Conservation (phyloP, 176 grass and related monocot genomes). For the Poa pratensis region DNA sequence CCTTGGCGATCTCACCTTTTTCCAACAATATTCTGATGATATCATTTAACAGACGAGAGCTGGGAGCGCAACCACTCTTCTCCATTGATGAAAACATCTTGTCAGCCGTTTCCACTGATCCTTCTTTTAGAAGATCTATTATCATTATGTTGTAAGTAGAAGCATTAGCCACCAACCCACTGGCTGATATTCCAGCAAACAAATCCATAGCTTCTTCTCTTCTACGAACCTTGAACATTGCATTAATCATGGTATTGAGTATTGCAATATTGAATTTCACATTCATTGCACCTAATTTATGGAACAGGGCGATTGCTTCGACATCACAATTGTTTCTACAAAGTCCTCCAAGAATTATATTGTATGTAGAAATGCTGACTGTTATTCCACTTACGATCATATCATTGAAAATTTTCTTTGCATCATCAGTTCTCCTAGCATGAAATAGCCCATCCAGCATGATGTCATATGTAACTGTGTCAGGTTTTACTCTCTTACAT, state of each 20-base stretch:
- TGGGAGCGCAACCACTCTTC: neutral
- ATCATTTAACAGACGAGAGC: neutral
- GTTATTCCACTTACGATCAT: neutral
- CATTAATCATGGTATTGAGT: neutral
- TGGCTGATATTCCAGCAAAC: neutral
- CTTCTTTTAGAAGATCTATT: neutral
- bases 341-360: neutral
- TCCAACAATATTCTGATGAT: slow-evolving; percentile 1
- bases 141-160: neutral
- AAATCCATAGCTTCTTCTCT: neutral
- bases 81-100: slow-evolving; percentile 1
- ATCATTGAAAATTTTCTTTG: neutral
- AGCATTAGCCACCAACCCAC: neutral
- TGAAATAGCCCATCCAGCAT: neutral
- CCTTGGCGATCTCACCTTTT: neutral
- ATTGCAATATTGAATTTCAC: neutral
- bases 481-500: neutral
- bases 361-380: neutral
- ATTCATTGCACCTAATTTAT: slow-evolving; percentile 15
- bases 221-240: neutral
- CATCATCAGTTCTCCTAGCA: neutral
- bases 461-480: neutral
- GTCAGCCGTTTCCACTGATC: neutral
- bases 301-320: neutral
- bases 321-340: neutral